Evolutionary conservation across 805 yeast species (phyloP).

Genomic region (Starmerella lactis-condensi): DNA sequence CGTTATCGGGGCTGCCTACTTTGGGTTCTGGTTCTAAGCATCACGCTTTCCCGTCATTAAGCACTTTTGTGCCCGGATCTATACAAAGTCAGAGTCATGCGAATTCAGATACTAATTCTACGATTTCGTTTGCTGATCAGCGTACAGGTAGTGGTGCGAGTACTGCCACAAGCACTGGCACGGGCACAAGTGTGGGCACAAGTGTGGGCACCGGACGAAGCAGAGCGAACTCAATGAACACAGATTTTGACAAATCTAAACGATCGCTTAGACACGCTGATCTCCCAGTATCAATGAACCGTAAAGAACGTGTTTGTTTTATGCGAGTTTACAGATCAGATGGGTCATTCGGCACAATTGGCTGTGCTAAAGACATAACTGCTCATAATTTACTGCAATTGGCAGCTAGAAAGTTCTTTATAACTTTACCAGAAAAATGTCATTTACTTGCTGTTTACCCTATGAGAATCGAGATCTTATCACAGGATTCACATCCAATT

Average conservation of each 20-base stretch:
- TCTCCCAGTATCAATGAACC: conserved; percentile 6
- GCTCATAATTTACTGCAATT: conserved; percentile 54
- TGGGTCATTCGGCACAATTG: conserved; percentile 67
- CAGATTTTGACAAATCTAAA: background rate
- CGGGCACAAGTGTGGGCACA: background rate
- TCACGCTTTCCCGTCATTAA: background rate
- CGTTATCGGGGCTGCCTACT: too few relatives aligned
- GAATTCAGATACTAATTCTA: background rate
- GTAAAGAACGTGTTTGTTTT: conserved; percentile 7
- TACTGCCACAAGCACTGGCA: too few relatives aligned
- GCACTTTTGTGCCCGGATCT: background rate
- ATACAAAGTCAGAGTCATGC: background rate
- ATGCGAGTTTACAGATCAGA: conserved; percentile 68
- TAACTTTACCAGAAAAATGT: conserved; percentile 11
- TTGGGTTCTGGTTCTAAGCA: background rate
- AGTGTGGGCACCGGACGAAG: conserved; percentile 1
- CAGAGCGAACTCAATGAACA: background rate
- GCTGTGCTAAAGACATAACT: conserved; percentile 61
- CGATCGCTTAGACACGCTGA: conserved; percentile 10
- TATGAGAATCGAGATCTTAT: conserved; percentile 9
- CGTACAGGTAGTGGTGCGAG: background rate
- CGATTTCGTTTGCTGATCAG: background rate
- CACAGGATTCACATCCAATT: conserved; percentile 8
- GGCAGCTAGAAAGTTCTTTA: conserved; percentile 50
- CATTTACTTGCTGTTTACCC: conserved; percentile 11